Percentiles rank a stretch among this genome's conserved stretches.
phyloP scores from a whole-genome alignment of 2,329 filamentous ascomycete species.

The Bretziella fagacearum region DNA sequence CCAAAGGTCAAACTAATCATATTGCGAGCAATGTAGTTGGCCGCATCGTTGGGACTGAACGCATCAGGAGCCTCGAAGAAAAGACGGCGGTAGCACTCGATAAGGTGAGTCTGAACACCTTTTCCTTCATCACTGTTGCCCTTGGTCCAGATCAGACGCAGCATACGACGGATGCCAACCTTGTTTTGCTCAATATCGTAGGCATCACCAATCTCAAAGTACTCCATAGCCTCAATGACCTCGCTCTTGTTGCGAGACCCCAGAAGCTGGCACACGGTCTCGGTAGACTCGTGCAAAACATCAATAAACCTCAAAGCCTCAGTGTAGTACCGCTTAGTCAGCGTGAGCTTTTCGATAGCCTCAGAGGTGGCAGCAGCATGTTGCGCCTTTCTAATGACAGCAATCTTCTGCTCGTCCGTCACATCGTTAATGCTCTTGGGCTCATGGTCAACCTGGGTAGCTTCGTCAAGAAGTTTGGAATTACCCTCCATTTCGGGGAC shows the following conservation, averaged over 20 bases:
- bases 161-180: conserved; percentile 82
- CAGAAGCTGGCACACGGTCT: conserved; percentile 68
- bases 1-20: conserved; percentile 99
- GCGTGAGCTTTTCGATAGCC: conserved; percentile 68
- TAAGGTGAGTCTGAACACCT: conserved; percentile 87
- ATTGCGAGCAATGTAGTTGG: conserved; percentile 90
- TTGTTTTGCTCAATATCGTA: conserved; percentile 94
- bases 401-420: conserved; percentile 63
- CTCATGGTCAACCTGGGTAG: conserved; percentile 55
- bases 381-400: conserved; percentile 58
- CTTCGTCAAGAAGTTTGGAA: conserved; percentile 66
- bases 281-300: conserved; percentile 67
- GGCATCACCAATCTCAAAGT: conserved; percentile 85
- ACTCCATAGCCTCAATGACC: conserved; percentile 97
- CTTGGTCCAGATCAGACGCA: conserved; percentile 97
- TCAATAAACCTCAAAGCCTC: conserved; percentile 91
- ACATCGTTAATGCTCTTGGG: conserved; percentile 57
- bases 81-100: conserved; percentile 87
- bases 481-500: conserved; percentile 61
- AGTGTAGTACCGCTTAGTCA: conserved; percentile 81
- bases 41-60: conserved; percentile 75
- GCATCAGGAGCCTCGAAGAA: conserved; percentile 91
- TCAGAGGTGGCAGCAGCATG: conserved; percentile 82
- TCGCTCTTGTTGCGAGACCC: conserved; percentile 96
- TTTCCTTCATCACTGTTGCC: conserved; percentile 98